Evolutionary conservation across 768 basidiomycete species (phyloP).

Genomic region (Auricularia cornea): DNA sequence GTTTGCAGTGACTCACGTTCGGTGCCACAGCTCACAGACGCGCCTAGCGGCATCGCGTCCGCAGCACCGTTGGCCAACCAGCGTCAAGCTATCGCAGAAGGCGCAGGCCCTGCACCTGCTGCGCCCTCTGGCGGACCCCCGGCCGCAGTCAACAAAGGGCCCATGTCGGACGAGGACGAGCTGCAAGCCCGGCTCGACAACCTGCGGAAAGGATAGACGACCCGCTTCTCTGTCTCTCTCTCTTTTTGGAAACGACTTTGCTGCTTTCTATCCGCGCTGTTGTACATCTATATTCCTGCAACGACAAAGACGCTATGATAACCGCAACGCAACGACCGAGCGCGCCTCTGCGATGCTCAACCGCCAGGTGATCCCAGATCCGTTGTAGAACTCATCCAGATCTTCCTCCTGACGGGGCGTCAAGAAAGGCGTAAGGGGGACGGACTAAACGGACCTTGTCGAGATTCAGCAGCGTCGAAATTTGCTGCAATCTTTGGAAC

Average conservation of each 20-base stretch:
- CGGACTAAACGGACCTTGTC: slow-evolving; percentile 50
- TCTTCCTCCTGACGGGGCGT: slow-evolving; percentile 60
- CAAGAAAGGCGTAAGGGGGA: slow-evolving; percentile 21
- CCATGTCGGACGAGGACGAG: slow-evolving; percentile 75
- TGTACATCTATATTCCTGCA: not conserved
- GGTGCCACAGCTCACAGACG: slow-evolving; percentile 61
- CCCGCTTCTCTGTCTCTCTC: not conserved
- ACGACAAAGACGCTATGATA: slow-evolving; percentile 9
- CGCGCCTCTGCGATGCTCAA: slow-evolving; percentile 70
- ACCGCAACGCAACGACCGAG: slow-evolving; percentile 52
- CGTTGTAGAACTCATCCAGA: slow-evolving; percentile 88
- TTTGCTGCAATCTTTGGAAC: slow-evolving; percentile 85
- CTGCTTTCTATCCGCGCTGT: not conserved
- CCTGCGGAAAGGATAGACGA: slow-evolving; percentile 34
- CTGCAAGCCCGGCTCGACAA: slow-evolving; percentile 92
- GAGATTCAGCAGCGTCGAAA: slow-evolving; percentile 84
- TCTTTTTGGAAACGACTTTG: not conserved
- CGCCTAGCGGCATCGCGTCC: slow-evolving; percentile 64
- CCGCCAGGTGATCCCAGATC: slow-evolving; percentile 87
- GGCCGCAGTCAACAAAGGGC: slow-evolving; percentile 10
- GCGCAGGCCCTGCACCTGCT: slow-evolving; percentile 38
- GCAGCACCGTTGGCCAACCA: slow-evolving; percentile 53
- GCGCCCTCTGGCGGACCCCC: slow-evolving; percentile 11
- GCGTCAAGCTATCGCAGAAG: slow-evolving; percentile 79
- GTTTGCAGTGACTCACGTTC: slow-evolving; percentile 9